Evolutionary conservation across 352 stramenopile species (phyloP).

Genomic region (Aphanomyces cochlioides): DNA sequence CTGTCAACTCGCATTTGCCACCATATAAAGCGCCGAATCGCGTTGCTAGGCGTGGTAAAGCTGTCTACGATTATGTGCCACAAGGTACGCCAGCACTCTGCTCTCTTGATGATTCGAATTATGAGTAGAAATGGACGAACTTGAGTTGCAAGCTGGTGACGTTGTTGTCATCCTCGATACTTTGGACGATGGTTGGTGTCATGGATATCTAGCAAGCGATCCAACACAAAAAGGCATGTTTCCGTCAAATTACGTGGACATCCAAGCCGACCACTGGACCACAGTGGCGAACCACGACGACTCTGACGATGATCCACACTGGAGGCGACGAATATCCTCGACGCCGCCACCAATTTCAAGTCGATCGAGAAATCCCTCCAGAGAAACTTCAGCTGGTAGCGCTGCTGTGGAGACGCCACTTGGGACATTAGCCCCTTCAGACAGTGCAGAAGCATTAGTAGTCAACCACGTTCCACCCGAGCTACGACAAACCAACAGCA

Average conservation of each 20-base stretch:
- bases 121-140: conserved; percentile 18
- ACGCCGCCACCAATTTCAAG: too few relatives aligned
- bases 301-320: conserved; percentile 20
- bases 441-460: too few relatives aligned
- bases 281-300: neutral
- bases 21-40: neutral
- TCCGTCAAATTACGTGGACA: conserved; percentile 24
- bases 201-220: conserved; percentile 1
- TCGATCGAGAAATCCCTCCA: too few relatives aligned
- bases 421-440: too few relatives aligned
- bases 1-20: conserved; percentile 11
- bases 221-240: conserved; percentile 10
- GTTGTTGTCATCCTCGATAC: conserved; percentile 19
- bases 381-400: too few relatives aligned
- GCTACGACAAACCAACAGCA: too few relatives aligned
- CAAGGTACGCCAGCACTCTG: neutral
- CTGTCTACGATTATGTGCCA: conserved; percentile 12
- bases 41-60: conserved; percentile 1
- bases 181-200: conserved; percentile 26
- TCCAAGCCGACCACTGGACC: conserved; percentile 11
- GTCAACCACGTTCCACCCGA: too few relatives aligned
- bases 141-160: conserved; percentile 12
- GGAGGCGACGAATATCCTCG: neutral
- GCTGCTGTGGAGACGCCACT: too few relatives aligned
- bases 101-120: neutral